Percentiles rank a stretch among this genome's conserved stretches.
These are phyloP conservation scores for Cinchona pubescens DNA, from an alignment of 257 asterid species.

Conservation along the genomic window DNA sequence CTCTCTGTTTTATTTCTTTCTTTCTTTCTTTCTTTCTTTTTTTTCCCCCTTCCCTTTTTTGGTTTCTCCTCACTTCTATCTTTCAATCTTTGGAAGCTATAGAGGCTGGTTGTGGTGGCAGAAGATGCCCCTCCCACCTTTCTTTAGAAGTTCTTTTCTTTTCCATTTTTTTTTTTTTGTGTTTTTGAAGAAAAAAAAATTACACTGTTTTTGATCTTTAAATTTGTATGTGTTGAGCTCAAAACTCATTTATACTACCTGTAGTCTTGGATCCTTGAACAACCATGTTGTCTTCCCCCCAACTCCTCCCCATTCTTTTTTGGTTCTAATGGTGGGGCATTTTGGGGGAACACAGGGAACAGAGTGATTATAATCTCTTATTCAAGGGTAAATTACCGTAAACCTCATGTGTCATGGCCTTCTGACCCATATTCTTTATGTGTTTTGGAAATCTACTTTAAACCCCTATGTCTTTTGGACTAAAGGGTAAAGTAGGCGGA, in stretches of 20 bases:
- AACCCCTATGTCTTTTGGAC: too few species aligned
- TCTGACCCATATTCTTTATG: too few species aligned
- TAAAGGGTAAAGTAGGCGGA: too few species aligned
- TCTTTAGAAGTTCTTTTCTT: not conserved
- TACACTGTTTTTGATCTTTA: not conserved
- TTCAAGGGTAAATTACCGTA: too few species aligned
- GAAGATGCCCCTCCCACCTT: not conserved
- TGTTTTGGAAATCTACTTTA: too few species aligned
- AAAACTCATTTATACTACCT: not conserved
- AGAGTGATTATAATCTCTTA: not conserved
- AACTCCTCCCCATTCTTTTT: not conserved
- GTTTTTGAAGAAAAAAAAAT: too few species aligned
- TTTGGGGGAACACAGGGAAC: not conserved
- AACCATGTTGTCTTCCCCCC: not conserved
- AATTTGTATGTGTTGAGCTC: not conserved
- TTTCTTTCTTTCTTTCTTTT: not conserved
- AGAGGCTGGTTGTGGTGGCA: not conserved
- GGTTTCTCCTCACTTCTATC: not conserved
- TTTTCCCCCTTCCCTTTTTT: not conserved
- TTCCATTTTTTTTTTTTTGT: too few species aligned
- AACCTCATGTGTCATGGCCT: too few species aligned
- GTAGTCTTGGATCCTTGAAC: not conserved
- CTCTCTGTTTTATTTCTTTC: too few species aligned
- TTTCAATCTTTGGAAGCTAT: not conserved
- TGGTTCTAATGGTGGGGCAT: not conserved